Evolutionary conservation across 306 rosid genomes (phyloP).

Genomic region (Senna tora): DNA sequence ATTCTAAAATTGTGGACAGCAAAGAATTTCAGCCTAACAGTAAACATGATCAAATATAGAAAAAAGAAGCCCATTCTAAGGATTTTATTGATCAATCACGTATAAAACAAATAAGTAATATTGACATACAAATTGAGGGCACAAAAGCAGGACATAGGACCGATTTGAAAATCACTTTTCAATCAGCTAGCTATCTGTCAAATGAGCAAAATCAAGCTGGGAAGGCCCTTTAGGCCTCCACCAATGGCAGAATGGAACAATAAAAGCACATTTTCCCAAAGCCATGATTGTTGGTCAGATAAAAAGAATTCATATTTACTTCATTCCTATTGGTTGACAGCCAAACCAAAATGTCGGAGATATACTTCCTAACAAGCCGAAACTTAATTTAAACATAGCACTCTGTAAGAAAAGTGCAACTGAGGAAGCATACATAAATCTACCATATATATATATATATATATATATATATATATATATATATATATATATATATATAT

Average conservation of each 20-base stretch:
- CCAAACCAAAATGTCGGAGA: background rate
- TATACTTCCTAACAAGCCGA: background rate
- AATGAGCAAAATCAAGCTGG: background rate
- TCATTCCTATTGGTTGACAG: background rate
- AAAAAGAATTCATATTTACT: background rate
- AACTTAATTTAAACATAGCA: background rate
- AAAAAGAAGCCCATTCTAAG: background rate
- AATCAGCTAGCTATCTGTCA: background rate
- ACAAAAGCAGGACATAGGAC: background rate
- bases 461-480: too few relatives aligned
- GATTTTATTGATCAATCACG: background rate
- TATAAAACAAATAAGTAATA: background rate
- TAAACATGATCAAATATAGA: background rate
- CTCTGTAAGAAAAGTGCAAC: background rate
- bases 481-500: too few relatives aligned
- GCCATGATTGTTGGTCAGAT: background rate
- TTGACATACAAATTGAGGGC: background rate
- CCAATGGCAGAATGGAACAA: background rate
- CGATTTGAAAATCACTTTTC: background rate
- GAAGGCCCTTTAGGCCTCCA: background rate
- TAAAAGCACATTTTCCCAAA: conserved; percentile 9
- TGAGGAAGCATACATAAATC: background rate
- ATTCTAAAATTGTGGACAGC: background rate
- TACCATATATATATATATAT: background rate
- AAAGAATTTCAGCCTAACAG: background rate